A percentile compares a stretch with the other conserved stretches of the same genome.
Conservation (phyloP, 345 rosid genomes). For the Acer saccharum region DNA sequence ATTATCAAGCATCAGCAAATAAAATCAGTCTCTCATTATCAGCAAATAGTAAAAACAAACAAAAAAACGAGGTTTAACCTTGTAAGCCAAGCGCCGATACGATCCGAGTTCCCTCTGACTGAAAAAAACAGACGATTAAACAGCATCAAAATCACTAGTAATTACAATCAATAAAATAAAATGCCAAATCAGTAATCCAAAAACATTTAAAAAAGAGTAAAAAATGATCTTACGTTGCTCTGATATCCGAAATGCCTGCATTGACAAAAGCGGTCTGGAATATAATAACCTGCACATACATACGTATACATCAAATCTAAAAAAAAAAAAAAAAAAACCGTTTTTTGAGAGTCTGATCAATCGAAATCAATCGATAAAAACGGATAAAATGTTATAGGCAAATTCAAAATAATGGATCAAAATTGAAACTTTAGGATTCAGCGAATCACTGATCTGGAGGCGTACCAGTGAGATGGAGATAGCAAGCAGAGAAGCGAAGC, state of each 20-base stretch:
- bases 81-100: constrained; percentile 34
- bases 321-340: background rate
- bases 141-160: constrained; percentile 9
- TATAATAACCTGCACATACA: constrained; percentile 45
- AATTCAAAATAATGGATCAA: no score
- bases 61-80: constrained; percentile 41
- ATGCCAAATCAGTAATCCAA: constrained; percentile 1
- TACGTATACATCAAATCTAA: background rate
- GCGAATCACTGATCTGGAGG: background rate
- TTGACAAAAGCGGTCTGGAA: constrained; percentile 32
- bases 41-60: background rate
- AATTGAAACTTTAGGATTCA: background rate
- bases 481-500: constrained; percentile 22
- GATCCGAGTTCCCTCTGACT: constrained; percentile 49
- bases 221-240: constrained; percentile 40
- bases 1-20: no score
- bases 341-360: background rate
- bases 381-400: background rate
- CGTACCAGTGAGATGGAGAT: constrained; percentile 34
- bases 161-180: constrained; percentile 2
- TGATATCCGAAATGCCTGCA: constrained; percentile 38
- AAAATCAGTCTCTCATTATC: background rate
- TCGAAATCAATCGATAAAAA: no score
- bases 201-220: background rate
- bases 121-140: constrained; percentile 21